A percentile compares a stretch with the other conserved stretches of the same genome.
Evolutionary conservation across 2,329 filamentous ascomycete species (phyloP).

Genomic region (Emmonsiellopsis sp.): DNA sequence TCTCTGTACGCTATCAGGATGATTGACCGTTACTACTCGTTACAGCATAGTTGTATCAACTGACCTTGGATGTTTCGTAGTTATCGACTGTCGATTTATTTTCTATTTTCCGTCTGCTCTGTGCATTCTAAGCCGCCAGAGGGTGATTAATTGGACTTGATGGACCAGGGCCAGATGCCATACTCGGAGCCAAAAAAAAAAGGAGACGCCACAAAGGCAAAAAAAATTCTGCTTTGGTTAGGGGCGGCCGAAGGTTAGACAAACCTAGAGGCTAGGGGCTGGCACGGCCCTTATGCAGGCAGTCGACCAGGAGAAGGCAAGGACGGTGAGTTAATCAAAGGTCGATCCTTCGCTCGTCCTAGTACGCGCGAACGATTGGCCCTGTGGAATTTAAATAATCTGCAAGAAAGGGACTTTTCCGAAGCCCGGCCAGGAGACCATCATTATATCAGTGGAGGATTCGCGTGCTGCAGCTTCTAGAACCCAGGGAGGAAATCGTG

Average conservation of each 20-base stretch:
- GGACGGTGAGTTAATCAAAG: background rate
- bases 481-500: background rate
- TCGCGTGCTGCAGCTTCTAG: conserved; percentile 3
- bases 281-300: background rate
- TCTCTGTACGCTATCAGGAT: no score
- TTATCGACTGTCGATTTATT: background rate
- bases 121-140: background rate
- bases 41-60: no score
- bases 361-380: background rate
- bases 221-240: background rate
- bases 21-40: no score
- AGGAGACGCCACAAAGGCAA: background rate
- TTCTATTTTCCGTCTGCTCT: background rate
- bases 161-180: background rate
- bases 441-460: background rate
- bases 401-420: background rate
- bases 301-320: background rate
- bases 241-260: background rate
- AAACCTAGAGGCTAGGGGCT: background rate
- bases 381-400: background rate
- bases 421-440: background rate
- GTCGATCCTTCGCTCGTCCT: background rate
- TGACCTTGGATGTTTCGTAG: no score
- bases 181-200: background rate
- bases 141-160: background rate